Percentiles rank a stretch among this genome's conserved stretches.
Conservation (phyloP, 768 basidiomycete genomes). For the Piloderma croceum region DNA sequence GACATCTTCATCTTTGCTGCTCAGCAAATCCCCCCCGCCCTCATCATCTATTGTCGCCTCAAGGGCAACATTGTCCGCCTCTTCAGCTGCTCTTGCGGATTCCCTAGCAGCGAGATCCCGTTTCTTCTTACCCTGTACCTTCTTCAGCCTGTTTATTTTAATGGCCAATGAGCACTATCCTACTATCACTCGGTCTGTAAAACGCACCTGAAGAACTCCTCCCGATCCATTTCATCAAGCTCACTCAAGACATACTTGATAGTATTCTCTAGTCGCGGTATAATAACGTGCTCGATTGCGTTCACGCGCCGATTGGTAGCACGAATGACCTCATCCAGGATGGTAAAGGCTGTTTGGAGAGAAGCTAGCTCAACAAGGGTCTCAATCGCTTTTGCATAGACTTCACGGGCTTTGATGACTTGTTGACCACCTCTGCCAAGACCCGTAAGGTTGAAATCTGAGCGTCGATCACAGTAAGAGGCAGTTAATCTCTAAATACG, state of each 20-base stretch:
- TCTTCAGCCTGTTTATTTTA: constrained; percentile 65
- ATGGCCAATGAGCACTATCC: not conserved
- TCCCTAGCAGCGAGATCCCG: constrained; percentile 51
- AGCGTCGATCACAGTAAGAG: constrained; percentile 1
- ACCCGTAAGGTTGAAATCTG: constrained; percentile 96
- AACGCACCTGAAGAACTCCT: constrained; percentile 83
- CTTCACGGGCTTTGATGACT: constrained; percentile 89
- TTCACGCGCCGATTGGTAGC: constrained; percentile 99
- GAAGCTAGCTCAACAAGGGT: constrained; percentile 96
- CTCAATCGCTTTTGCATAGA: constrained; percentile 96
- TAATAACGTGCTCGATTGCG: constrained; percentile 95
- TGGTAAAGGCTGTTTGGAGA: constrained; percentile 95
- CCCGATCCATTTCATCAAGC: constrained; percentile 97
- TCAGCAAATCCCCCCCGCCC: constrained; percentile 58
- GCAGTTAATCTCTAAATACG: no score
- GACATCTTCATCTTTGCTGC: constrained; percentile 85
- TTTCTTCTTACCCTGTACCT: constrained; percentile 97
- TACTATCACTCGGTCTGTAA: not conserved
- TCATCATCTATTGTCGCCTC: constrained; percentile 32
- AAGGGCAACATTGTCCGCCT: constrained; percentile 23
- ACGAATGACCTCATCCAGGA: constrained; percentile 97
- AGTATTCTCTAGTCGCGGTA: constrained; percentile 93
- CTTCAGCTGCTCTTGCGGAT: constrained; percentile 25
- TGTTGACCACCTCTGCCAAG: constrained; percentile 96
- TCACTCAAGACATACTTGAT: constrained; percentile 98